Base-by-base conservation (phyloP, 2,329 filamentous ascomycete genomes). In the Fusarium anthophilum region DNA sequence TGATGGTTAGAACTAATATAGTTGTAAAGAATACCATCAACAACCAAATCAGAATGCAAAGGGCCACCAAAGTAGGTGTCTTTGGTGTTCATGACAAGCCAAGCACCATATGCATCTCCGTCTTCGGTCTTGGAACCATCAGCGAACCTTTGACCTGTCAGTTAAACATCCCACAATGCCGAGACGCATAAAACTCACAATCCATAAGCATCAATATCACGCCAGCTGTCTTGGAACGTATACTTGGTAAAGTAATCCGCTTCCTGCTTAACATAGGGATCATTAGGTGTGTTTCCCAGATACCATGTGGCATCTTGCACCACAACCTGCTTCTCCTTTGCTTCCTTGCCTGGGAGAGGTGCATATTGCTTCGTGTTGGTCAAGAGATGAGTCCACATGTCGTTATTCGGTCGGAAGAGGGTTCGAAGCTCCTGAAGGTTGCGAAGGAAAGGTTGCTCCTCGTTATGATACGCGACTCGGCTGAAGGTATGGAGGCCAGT, bases 201-300 rank as follows among this genome's bases (percentile, higher is more conserved):
- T 5, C 89, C 90, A 73, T 91, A 89, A 5, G 87, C 89, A 43
- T 85, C 84, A 64, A 91, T 88, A 51, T 90, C 84, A 55, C 89
- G 83, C 88, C 89, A 91, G 4, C 84, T 84, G 65, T 89, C 88
- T 9, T 85, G 84, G 66, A 92, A 91, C 0, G 87, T 91, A 75
- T 92, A 92, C 78, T 92, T 92, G 28, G 90, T 92, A 76, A 91
- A 92, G 79, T 91, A 92, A 51, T 91, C 87, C 4, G 87, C 84
- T 63, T 88, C 85, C 51, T 89, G 81, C 43, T 85, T 79, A 1
- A 89, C 87, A 74, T 91, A 92, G 0, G 87, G 82, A 76, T 90
- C 87, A 22, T 86, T 76, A 0, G 86, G 85, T 0, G 86, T 86
- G 53, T 87, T 87, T 32, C 87, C 87, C 20, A 91, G 78, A 53